Evolutionary conservation across 176 grass and related monocot genomes (phyloP).

Genomic region (Phoenix dactylifera): DNA sequence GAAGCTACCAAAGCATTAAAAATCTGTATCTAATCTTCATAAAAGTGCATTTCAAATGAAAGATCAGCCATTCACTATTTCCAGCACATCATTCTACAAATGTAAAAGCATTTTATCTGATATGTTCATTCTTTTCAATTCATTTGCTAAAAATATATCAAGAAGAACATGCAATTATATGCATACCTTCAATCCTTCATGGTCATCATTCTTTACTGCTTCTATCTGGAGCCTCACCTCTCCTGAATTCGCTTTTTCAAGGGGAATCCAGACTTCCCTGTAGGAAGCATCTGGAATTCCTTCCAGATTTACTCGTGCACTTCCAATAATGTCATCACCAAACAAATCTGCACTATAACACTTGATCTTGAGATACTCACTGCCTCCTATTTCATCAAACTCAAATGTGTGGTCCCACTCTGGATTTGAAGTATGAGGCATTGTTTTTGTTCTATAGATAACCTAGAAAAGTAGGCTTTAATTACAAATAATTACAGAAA

Average conservation of each 20-base stretch:
- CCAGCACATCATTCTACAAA: no score
- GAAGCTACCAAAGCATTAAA: no score
- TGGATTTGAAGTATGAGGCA: conserved; percentile 46
- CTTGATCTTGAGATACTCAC: conserved; percentile 88
- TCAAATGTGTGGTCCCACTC: conserved; percentile 85
- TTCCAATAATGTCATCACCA: conserved; percentile 80
- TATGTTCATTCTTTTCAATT: no score
- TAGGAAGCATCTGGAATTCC: conserved; percentile 53
- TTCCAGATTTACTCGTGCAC: conserved; percentile 73
- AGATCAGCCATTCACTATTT: no score
- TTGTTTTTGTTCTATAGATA: conserved; percentile 65
- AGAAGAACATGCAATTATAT: not conserved
- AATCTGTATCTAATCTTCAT: no score
- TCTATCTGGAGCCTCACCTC: conserved; percentile 78
- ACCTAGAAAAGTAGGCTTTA: conserved; percentile 29
- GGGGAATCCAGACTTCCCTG: conserved; percentile 79
- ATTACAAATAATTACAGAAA: conserved; percentile 8
- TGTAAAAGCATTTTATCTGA: no score
- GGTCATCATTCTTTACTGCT: conserved; percentile 38
- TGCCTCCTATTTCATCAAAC: conserved; percentile 76
- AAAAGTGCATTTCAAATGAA: not conserved
- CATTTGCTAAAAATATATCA: no score
- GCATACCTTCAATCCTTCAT: conserved; percentile 31
- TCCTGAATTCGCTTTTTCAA: conserved; percentile 78
- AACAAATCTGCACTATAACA: conserved; percentile 72